Evolutionary conservation across 202 grass and related monocot genomes (phyloP), one percentile per base, ranked within the genome.

Genomic region (Carex sylvatica): DNA sequence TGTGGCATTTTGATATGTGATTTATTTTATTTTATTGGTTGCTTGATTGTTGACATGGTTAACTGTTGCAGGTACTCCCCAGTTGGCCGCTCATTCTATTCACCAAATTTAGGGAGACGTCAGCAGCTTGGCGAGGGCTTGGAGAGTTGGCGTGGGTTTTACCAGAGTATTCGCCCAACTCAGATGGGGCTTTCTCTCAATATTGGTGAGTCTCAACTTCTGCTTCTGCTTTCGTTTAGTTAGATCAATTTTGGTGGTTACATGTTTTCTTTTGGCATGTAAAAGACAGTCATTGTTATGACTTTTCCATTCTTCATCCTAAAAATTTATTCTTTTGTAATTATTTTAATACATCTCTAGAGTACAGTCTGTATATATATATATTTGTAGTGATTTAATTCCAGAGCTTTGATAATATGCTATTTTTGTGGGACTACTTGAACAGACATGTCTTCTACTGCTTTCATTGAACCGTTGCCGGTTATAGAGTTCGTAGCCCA

Each of bases 161-260:
- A 98, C 77, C 95, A 98, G 85, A 94, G 92, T 79, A 98, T 98
- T 85, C 91, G 95, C 46, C 95, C 94, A 6, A 97, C 94, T 13
- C 94, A 97, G 76, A 97, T 97, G 94, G 94, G 94, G 13, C 87
- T 97, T 24, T 98, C 95, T 2, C 86, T 98, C 70, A 98, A 98
- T 86, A 98, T 98, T 23, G 95, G 92, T 98, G 54, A 88, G 86
- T 90, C 79, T 55, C 2, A 52, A 15, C 36, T 53, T 70, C 20
- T 71, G 70, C 26, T 4, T 90, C 63, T 55, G 61, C 16, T 56
- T 28, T 80, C 30, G 80, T 2, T 33, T 78, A 16, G n/a, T 90
- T 65, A 62, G 47, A 12, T 1, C 15, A 1, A 47, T 80, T 68
- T 84, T 82, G 24, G 71, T 24, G 7, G 6, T 69, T 59, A 22